Percentiles rank a stretch among this genome's conserved stretches.
Conservation (phyloP, 371 early-diverging fungal species). For the Mortierella sp. region DNA sequence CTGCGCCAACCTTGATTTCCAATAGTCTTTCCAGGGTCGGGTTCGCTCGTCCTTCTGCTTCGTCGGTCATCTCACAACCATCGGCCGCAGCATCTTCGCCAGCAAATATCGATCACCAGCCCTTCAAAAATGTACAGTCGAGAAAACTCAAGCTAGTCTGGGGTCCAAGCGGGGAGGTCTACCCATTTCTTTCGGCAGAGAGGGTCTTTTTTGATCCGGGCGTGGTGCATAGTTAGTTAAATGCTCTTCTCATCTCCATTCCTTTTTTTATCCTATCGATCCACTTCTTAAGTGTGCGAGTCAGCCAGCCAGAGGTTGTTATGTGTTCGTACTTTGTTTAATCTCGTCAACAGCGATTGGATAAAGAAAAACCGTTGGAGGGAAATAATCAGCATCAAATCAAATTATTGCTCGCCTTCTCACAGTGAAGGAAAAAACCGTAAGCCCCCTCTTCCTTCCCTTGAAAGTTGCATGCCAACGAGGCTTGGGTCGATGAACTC, state of each 20-base stretch:
- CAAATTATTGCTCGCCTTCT: neutral
- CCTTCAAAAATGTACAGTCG: neutral
- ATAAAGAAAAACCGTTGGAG: neutral
- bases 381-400: neutral
- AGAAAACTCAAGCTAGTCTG: neutral
- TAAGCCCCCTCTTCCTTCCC: neutral
- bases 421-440: neutral
- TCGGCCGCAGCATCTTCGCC: neutral
- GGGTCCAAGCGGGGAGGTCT: neutral
- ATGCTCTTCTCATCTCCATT: too few species aligned
- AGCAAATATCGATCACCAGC: neutral
- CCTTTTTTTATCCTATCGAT: too few species aligned
- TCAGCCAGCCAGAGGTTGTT: neutral
- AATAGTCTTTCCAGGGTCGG: too few species aligned
- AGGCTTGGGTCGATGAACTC: too few species aligned
- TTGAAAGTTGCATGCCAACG: too few species aligned
- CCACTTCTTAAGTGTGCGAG: too few species aligned
- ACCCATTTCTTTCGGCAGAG: neutral
- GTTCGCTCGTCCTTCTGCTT: too few species aligned
- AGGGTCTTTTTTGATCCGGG: constrained; percentile 4
- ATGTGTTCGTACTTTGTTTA: neutral
- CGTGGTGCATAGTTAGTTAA: neutral
- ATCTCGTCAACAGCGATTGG: neutral
- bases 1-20: neutral
- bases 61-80: too few species aligned